A percentile compares a stretch with the other conserved stretches of the same genome.
phyloP scores from a whole-genome alignment of 2,329 filamentous ascomycete species.

The Pseudocercospora vitis region DNA sequence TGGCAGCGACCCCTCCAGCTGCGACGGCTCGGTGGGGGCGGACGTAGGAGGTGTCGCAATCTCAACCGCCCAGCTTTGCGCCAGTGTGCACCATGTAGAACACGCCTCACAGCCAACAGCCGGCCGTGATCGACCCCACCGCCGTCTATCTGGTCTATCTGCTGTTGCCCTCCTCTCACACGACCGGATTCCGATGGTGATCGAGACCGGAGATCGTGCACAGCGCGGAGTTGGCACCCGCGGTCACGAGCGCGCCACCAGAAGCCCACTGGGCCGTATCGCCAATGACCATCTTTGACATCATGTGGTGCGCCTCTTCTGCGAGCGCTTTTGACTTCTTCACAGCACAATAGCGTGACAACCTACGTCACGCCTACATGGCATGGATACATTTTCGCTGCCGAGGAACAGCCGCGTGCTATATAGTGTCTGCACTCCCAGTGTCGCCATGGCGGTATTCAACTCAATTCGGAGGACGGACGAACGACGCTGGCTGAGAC shows the following conservation, averaged over 20 bases:
- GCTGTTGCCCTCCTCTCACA: too few species aligned
- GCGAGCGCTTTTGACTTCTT: background rate
- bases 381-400: background rate
- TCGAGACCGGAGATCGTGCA: background rate
- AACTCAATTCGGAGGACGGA: background rate
- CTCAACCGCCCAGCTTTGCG: conserved; percentile 4
- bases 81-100: background rate
- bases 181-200: background rate
- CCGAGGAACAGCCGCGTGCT: background rate
- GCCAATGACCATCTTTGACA: background rate
- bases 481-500: background rate
- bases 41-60: background rate
- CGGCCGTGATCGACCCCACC: too few species aligned
- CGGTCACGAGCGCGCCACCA: background rate
- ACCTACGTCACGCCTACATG: background rate
- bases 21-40: background rate
- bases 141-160: too few species aligned
- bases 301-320: background rate
- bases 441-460: background rate
- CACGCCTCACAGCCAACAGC: too few species aligned
- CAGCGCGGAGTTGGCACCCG: background rate
- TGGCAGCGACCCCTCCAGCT: background rate
- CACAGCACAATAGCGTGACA: background rate
- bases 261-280: background rate
- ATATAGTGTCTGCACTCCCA: conserved; percentile 1